Evolutionary conservation across 2,329 filamentous ascomycete genomes (phyloP).

Genomic region (Bipolaris victoriae): DNA sequence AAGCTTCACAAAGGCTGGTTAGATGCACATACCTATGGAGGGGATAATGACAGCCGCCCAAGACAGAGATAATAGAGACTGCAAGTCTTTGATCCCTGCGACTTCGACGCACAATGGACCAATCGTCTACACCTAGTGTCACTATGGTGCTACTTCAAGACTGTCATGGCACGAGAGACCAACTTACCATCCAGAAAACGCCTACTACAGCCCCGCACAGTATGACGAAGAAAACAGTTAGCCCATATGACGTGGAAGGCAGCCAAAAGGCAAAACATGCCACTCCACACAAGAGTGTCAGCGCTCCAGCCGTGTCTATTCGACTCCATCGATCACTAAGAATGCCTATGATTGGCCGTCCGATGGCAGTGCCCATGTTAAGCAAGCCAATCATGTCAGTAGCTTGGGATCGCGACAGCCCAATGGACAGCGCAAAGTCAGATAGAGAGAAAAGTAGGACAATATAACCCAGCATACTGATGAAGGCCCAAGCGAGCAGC

Average conservation of each 20-base stretch:
- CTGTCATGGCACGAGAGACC: background rate
- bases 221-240: constrained; percentile 54
- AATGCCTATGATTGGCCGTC: constrained; percentile 55
- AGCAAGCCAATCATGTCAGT: constrained; percentile 52
- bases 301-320: constrained; percentile 50
- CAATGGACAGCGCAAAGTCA: constrained; percentile 55
- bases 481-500: constrained; percentile 52
- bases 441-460: constrained; percentile 56
- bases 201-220: constrained; percentile 55
- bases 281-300: constrained; percentile 49
- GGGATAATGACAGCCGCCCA: constrained; percentile 50
- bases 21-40: constrained; percentile 38
- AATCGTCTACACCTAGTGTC: constrained; percentile 37
- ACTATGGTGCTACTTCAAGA: background rate
- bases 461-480: constrained; percentile 57
- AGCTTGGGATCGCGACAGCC: constrained; percentile 49
- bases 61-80: constrained; percentile 49
- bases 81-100: constrained; percentile 50
- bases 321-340: constrained; percentile 55
- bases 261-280: constrained; percentile 56
- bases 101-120: constrained; percentile 51
- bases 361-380: constrained; percentile 57
- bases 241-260: constrained; percentile 51
- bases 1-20: background rate
- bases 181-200: constrained; percentile 6